A percentile compares a stretch with the other conserved stretches of the same genome.
phyloP scores from a whole-genome alignment of 106 monocot genomes.

The Dendrobium nobile region DNA sequence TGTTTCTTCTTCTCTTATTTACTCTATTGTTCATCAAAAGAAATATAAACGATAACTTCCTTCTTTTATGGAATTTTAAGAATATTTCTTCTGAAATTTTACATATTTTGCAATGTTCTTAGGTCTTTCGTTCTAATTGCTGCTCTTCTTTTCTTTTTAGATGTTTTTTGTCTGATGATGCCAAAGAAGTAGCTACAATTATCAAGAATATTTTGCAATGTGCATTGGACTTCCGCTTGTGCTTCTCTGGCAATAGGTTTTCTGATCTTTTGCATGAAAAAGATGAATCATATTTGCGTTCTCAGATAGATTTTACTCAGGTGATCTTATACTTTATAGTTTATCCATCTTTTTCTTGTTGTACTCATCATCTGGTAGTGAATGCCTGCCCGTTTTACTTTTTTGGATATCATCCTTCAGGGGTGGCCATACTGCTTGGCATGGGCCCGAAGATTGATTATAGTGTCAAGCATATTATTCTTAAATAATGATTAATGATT shows the following conservation, averaged over 20 bases:
- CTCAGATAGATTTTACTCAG: slow-evolving; percentile 56
- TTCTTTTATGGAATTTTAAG: neutral
- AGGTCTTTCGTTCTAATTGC: slow-evolving; percentile 9
- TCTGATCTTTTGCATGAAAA: slow-evolving; percentile 9
- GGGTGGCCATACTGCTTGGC: too few species aligned
- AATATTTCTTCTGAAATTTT: neutral
- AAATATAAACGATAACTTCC: neutral
- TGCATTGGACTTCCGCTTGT: slow-evolving; percentile 61
- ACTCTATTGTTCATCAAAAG: neutral
- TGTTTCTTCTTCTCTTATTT: neutral
- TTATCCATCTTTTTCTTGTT: neutral
- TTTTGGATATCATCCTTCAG: neutral
- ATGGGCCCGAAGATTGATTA: too few species aligned
- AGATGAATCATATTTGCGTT: slow-evolving; percentile 21
- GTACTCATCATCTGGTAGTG: neutral
- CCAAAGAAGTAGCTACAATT: slow-evolving; percentile 45
- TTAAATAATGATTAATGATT: too few species aligned
- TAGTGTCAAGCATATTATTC: too few species aligned
- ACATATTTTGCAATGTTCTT: neutral
- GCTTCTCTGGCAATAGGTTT: slow-evolving; percentile 25
- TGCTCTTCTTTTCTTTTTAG: slow-evolving; percentile 29
- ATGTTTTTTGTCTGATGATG: slow-evolving; percentile 80
- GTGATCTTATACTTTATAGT: slow-evolving; percentile 24
- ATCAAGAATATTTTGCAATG: slow-evolving; percentile 78
- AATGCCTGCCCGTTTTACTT: neutral